phyloP scores from a whole-genome alignment of 225 moss, liverwort and hornwort genomes.

The Physcomitrellopsis africana region DNA sequence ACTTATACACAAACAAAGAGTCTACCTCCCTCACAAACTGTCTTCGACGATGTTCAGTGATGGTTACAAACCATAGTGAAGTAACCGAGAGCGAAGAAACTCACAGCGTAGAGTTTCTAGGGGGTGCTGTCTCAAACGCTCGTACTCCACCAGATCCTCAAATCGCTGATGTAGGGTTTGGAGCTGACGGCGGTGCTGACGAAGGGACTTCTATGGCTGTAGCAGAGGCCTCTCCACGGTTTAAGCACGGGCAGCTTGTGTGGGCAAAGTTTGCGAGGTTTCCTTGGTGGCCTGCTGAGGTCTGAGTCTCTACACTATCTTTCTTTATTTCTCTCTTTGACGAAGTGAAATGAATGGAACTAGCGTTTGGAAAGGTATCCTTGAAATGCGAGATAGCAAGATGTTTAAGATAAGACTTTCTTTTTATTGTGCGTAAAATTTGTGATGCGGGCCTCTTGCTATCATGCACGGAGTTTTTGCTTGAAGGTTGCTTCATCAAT shows the following conservation, averaged over 20 bases:
- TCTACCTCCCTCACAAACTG: background rate
- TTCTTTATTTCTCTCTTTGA: background rate
- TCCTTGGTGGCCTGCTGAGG: conserved; percentile 99
- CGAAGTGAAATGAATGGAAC: conserved; percentile 12
- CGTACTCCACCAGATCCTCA: conserved; percentile 35
- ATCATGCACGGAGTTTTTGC: background rate
- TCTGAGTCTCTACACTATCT: conserved; percentile 27
- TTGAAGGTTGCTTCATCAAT: conserved; percentile 10
- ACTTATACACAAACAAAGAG: background rate
- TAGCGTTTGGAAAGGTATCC: background rate
- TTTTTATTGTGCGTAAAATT: background rate
- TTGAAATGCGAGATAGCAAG: conserved; percentile 3
- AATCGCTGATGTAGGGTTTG: conserved; percentile 47
- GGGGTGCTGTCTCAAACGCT: conserved; percentile 33
- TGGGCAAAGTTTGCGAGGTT: conserved; percentile 99
- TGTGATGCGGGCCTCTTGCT: too few species aligned
- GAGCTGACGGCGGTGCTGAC: conserved; percentile 42
- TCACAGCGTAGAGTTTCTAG: conserved; percentile 21
- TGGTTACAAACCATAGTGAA: conserved; percentile 34
- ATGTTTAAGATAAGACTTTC: background rate
- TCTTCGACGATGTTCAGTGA: conserved; percentile 27
- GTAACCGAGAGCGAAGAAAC: background rate
- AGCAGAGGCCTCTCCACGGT: conserved; percentile 43
- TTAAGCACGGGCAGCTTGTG: conserved; percentile 79
- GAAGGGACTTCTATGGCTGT: conserved; percentile 48